Base-by-base conservation (phyloP, 1,284 basidiomycete species). In the Volvariella volvacea region DNA sequence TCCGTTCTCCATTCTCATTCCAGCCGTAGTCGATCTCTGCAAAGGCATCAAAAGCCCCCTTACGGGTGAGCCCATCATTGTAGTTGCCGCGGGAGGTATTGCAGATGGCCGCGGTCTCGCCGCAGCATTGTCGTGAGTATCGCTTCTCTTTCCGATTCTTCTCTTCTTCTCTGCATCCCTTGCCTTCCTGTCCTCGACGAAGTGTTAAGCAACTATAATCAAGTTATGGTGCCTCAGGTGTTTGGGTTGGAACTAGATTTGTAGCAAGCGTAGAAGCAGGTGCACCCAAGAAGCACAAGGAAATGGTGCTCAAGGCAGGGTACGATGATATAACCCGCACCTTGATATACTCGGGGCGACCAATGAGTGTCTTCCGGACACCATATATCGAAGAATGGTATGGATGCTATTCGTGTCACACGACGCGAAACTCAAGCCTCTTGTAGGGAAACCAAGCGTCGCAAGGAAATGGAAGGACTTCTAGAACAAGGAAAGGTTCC, bases 221-320 rank as follows among this genome's bases (percentile, higher is more conserved):
- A n/a, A 79, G 77, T 32, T 83, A 83, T 48, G 90, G 90, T 43
- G 89, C 89, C 2, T 69, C 82, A 2, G 90, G 80, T 41, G 86
- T 92, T 8, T 92, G 91, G 90, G 88, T 92, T 44, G 92, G 92
- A 30, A 94, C 92, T 1, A 80, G 92, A 21, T 96, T 95, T 59
- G 90, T 95, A 39, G 91, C 90, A 6, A 80, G 80, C 51, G 76
- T 70, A 33, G 89, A 93, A 62, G 88, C 91, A 1, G 83, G 80
- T 20, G 90, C 90, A 1, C 83, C 89, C 10, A 78, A 79, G 50
- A 79, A 68, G 52, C 91, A 93, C 68, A 92, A 93, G 63, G 77
- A 92, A 43, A 63, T 76, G 43, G 63, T 84, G 9, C 46, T 85
- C 20, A 69, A 65, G 25, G 80, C 83, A 2, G 80, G 80, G n/a